These are phyloP conservation scores for Wickerhamomyces sydowiorum DNA, from an alignment of 805 yeast species.

Conservation along the genomic window DNA sequence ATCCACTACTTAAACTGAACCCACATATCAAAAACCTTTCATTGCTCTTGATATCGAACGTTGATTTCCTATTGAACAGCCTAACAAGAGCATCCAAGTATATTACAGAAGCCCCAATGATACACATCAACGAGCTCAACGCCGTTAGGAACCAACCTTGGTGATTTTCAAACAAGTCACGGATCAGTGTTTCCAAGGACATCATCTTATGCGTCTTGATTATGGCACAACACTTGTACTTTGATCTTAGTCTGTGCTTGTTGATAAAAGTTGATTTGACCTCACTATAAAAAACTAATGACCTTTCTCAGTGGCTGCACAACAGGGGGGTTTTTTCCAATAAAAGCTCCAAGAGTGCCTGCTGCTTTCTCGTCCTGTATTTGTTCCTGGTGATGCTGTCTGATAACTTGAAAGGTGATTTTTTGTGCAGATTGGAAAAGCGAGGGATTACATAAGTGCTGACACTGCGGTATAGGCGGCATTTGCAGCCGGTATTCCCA, in stretches of 20 bases:
- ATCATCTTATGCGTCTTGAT: too few relatives aligned
- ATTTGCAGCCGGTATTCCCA: too few relatives aligned
- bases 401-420: not conserved
- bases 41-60: conserved; percentile 51
- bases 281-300: too few relatives aligned
- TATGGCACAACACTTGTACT: too few relatives aligned
- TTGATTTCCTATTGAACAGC: conserved; percentile 35
- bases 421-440: not conserved
- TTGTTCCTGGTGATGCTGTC: not conserved
- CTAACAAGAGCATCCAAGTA: conserved; percentile 51
- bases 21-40: conserved; percentile 67
- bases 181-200: not conserved
- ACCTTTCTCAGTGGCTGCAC: too few relatives aligned
- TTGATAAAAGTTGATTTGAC: too few relatives aligned
- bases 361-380: too few relatives aligned
- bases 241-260: too few relatives aligned
- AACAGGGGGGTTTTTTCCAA: not conserved
- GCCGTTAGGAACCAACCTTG: conserved; percentile 63
- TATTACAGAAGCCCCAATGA: conserved; percentile 65
- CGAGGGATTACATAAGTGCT: too few relatives aligned
- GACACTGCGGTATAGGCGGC: too few relatives aligned
- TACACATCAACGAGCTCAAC: conserved; percentile 64
- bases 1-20: conserved; percentile 75
- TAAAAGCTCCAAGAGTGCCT: not conserved
- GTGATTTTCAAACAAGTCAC: conserved; percentile 5